phyloP scores from a whole-genome alignment of 805 yeast species.

The Kluyveromyces nonfermentans region DNA sequence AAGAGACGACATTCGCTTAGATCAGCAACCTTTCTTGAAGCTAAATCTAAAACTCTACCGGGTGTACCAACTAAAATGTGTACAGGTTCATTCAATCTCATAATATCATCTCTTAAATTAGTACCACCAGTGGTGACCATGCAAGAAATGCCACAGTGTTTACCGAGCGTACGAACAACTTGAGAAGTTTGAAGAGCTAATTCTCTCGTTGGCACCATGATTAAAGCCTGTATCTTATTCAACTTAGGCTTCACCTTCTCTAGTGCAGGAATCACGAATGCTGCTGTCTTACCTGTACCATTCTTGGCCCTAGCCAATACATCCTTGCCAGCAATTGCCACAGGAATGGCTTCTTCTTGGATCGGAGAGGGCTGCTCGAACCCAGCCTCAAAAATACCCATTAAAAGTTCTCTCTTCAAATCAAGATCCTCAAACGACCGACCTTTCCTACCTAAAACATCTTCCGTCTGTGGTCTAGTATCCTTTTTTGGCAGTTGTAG shows the following conservation, averaged over 20 bases:
- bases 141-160: constrained; percentile 83
- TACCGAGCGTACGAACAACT: constrained; percentile 91
- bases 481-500: constrained; percentile 77
- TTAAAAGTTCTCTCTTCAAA: constrained; percentile 82
- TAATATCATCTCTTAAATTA: constrained; percentile 81
- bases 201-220: constrained; percentile 95
- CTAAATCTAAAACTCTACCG: constrained; percentile 92
- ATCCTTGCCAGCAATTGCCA: constrained; percentile 91
- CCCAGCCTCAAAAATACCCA: constrained; percentile 99
- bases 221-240: constrained; percentile 81
- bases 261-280: constrained; percentile 87
- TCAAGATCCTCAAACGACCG: constrained; percentile 85
- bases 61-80: constrained; percentile 96
- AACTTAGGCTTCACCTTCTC: constrained; percentile 80
- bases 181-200: constrained; percentile 95
- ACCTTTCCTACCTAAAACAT: constrained; percentile 86
- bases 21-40: constrained; percentile 80
- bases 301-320: constrained; percentile 95
- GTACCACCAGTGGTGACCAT: constrained; percentile 99
- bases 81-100: constrained; percentile 86
- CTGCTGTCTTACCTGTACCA: constrained; percentile 98
- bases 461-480: constrained; percentile 94
- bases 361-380: constrained; percentile 97
- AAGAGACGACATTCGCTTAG: constrained; percentile 78
- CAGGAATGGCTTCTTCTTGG: constrained; percentile 95